Evolutionary conservation across 192 early-diverging fungal species (phyloP).

Genomic region (Coemansia sp.): DNA sequence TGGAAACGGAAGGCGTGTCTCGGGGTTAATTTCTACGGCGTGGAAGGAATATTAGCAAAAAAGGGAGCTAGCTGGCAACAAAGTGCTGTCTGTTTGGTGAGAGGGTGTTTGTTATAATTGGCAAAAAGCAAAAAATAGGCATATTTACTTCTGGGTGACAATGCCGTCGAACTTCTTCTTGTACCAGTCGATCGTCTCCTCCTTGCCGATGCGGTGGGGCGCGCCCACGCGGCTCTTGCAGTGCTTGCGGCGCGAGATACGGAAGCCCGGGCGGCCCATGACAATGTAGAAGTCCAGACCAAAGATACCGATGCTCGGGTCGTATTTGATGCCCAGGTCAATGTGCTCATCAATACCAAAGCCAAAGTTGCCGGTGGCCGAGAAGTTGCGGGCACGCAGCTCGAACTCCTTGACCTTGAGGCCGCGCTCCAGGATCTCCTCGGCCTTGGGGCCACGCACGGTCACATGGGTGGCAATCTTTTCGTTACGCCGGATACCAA

Average conservation of each 20-base stretch:
- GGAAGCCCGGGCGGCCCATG: constrained; percentile 97
- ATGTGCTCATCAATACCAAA: constrained; percentile 99
- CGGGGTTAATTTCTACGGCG: no score
- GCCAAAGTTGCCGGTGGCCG: constrained; percentile 97
- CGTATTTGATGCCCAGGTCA: constrained; percentile 99
- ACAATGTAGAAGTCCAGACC: constrained; percentile 99
- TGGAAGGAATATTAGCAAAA: no score
- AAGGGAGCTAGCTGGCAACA: no score
- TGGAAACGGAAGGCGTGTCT: no score
- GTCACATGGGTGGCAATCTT: constrained; percentile 99
- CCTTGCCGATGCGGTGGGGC: constrained; percentile 89
- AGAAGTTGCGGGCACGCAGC: constrained; percentile 92
- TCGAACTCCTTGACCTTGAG: constrained; percentile 99
- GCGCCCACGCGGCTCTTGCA: constrained; percentile 76
- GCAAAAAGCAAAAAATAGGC: background rate
- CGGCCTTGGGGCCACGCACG: constrained; percentile 89
- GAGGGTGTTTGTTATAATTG: background rate
- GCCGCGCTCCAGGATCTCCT: constrained; percentile 99
- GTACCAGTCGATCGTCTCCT: constrained; percentile 98
- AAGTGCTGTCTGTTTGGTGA: no score
- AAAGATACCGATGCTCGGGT: constrained; percentile 96
- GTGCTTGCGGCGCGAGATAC: constrained; percentile 91
- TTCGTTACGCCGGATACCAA: constrained; percentile 99
- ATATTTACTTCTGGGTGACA: constrained; percentile 76
- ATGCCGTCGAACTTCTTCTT: constrained; percentile 94